A percentile compares a stretch with the other conserved stretches of the same genome.
Evolutionary conservation across 768 basidiomycete species (phyloP).

Genomic region (Russula griseocarnosa): DNA sequence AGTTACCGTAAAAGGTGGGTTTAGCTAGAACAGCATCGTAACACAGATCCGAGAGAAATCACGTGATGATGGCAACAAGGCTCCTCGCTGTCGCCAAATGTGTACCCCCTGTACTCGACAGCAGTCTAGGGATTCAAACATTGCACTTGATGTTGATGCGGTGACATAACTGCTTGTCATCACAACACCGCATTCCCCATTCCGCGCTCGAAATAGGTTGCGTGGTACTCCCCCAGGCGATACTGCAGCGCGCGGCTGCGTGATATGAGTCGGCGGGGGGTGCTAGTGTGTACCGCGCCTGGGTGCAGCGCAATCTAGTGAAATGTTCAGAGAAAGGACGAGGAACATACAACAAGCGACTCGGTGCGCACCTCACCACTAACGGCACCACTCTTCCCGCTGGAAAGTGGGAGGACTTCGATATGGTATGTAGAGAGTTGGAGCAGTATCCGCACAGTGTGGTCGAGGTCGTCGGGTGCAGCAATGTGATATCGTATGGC

Average conservation of each 20-base stretch:
- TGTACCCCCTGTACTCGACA: neutral
- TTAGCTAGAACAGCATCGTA: no score
- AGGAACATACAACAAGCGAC: neutral
- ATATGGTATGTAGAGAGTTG: conserved; percentile 66
- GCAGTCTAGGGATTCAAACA: neutral
- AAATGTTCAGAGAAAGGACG: neutral
- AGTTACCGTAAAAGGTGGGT: no score
- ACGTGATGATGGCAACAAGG: no score
- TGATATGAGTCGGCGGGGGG: conserved; percentile 41
- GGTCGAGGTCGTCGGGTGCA: conserved; percentile 53
- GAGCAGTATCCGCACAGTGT: conserved; percentile 53
- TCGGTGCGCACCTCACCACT: conserved; percentile 62
- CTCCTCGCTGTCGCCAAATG: no score
- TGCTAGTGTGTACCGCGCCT: conserved; percentile 43
- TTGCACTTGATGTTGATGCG: neutral
- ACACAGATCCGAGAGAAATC: no score
- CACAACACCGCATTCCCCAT: conserved; percentile 62
- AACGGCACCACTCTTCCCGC: conserved; percentile 72
- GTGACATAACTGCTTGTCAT: neutral
- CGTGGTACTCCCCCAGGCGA: conserved; percentile 59
- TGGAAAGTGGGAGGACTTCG: conserved; percentile 66
- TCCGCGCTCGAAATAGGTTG: conserved; percentile 69
- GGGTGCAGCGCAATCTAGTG: conserved; percentile 58
- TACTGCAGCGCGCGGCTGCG: conserved; percentile 65
- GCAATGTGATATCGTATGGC: conserved; percentile 61